Evolutionary conservation across 169 alveolate genomes (phyloP), one percentile per base, ranked within the genome.

Genomic region (Neospora caninum): DNA sequence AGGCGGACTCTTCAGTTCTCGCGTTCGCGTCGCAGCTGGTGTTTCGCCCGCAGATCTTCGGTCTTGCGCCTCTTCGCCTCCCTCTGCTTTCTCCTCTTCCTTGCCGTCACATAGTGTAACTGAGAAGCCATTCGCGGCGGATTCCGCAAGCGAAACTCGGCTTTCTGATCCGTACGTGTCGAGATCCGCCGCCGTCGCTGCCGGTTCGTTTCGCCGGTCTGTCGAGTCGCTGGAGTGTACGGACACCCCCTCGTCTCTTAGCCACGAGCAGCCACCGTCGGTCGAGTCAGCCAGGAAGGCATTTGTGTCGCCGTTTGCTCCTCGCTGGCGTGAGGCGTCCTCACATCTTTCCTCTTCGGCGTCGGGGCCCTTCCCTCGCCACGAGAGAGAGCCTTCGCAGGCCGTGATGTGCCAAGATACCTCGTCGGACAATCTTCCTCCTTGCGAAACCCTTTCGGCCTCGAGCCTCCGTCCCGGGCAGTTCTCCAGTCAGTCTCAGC

Each of bases 1-100:
- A 10, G 86, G 86, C 1, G 86, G 86, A 13, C 86, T 78, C 86
- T 78, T 78, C 86, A 78, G 86, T n/a, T 10, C 29, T 36, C 86
- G 86, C 10, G 86, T n/a, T 4, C 49, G 86, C 9, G 13, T 38
- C 29, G 86, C 86, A 43, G 13, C 39, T n/a, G 42, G 43, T n/a
- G 1, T n/a, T 20, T n/a, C 86, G 10, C 29, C 39, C 86, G 1
- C 86, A 16, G 86, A n/a, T 6, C 45, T n/a, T 2, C n/a, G 39
- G 18, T n/a, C 86, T 13, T 2, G 27, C 31, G 22, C 1, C 86
- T 9, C 73, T 27, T 22, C 31, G 4, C 20, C 73, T 10, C n/a
- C 73, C 34, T 27, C 73, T 64, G n/a, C n/a, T 22, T 6, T 64
- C 34, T 64, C 73, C 73, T 64, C 73, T 27, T 29, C 20, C 20